Base-by-base conservation (phyloP, 768 basidiomycete species). In the Suillus spraguei region DNA sequence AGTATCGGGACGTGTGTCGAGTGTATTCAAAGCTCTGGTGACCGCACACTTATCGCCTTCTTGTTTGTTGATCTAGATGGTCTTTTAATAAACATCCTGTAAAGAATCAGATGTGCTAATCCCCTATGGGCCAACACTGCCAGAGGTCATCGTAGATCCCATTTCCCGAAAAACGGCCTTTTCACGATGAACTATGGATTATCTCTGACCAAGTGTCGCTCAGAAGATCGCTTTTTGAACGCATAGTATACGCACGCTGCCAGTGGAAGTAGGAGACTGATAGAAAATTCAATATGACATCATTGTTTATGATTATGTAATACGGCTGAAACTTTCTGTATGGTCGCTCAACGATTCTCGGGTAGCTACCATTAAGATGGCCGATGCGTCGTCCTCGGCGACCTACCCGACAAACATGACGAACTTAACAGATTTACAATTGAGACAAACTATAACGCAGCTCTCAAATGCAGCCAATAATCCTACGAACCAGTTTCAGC, bases 381-480 rank as follows among this genome's bases (percentile, higher is more conserved):
- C 73, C 64, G 72, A 70, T 64, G 65, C 72, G 58, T 68, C 73
- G 7, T 61, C 75, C 59, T 68, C 75, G 68, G 68, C 68, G 39
- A 65, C 70, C 60, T 77, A 78, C 63, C 72, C 71, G 60, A 74
- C 72, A 35, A 72, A 76, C 60, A 78, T 79, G 71, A 74, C 76
- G 35, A 75, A 66, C 61, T 83, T 91, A 79, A 79, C 87, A 1
- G 88, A 89, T 70, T 78, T 81, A 59, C 88, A 90, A 67, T 81
- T 91, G 53, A 78, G 81, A 33, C 86, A 89, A 70, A 86, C 87
- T 20, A 84, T 88, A 63, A 83, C 76, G 4, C 87, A 89, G 69
- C 68, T 81, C 10, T 79, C 78, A 54, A 79, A 74, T 2, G 80
- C 80, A 16, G 77, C 76, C 14, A 73, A 73, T 9, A 66, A 10